These are phyloP conservation scores for Oxytropis ochrocephala DNA, from an alignment of 306 rosid species.

Conservation along the genomic window DNA sequence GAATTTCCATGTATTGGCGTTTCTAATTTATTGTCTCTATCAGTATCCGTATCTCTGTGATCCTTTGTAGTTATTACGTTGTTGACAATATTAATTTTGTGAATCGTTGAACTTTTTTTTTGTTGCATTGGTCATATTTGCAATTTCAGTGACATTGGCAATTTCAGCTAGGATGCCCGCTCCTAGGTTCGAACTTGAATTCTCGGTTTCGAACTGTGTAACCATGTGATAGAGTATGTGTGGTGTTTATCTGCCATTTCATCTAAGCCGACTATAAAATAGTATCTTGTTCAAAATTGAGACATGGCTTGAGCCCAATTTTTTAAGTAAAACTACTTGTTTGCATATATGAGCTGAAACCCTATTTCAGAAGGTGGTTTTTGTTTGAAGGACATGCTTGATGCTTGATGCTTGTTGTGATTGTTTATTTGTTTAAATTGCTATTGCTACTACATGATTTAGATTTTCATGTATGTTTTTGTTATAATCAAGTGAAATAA, in stretches of 20 bases:
- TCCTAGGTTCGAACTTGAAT: too few relatives aligned
- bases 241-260: too few relatives aligned
- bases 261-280: too few relatives aligned
- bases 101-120: background rate
- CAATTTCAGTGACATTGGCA: too few relatives aligned
- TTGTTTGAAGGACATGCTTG: background rate
- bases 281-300: background rate
- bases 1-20: background rate
- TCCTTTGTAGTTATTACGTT: background rate
- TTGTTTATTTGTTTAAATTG: background rate
- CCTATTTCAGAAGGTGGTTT: background rate
- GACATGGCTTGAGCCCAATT: background rate
- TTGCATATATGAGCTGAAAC: slow-evolving; percentile 12
- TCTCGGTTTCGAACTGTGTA: too few relatives aligned
- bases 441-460: background rate
- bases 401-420: background rate
- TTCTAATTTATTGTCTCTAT: background rate
- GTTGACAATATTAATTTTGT: background rate
- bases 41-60: background rate
- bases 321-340: background rate
- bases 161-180: too few relatives aligned
- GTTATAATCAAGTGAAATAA: slow-evolving; percentile 2
- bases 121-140: too few relatives aligned
- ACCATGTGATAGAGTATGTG: too few relatives aligned
- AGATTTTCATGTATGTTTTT: background rate